Evolutionary conservation across 2,329 filamentous ascomycete species (phyloP), one percentile per base, ranked within the genome.

Genomic region (Sporothrix inflata): DNA sequence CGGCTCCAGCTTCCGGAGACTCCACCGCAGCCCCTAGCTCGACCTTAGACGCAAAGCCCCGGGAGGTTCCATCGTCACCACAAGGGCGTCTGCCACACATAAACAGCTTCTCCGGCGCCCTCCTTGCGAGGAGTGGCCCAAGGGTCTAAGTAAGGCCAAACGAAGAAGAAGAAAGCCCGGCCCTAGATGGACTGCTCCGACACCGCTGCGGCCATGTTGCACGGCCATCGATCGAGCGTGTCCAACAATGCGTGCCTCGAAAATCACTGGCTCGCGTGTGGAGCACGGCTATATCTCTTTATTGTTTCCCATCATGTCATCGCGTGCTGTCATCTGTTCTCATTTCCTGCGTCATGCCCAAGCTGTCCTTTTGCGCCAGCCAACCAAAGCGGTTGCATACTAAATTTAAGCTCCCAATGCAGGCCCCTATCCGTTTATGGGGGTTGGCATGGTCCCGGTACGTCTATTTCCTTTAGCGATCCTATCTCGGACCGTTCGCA

Each of bases 281-380:
- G 12, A 45, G 12, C n/a, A 14, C 24, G 38, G n/a, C 16, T 65
- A 8, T 45, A 42, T 65, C 40, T 65, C 7, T 65, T 40, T 65
- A 65, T 65, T 27, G 24, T 11, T 42, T 65, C 11, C n/a, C 38
- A 27, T 45, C 38, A 45, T 65, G 60, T 65, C 60, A 65, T 65
- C n/a, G 6, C 5, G 40, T 65, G 11, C 14, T 65, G 60, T 65
- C 38, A 42, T 45, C 7, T 65, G 55, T 30, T 55, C 11, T 30
- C 24, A 27, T 55, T 27, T 55, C 51, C 30, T 11, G 19, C 14
- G 11, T 40, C 19, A 38, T n/a, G 34, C 21, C 57, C 34, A 63
- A 45, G n/a, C n/a, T 7, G 45, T 45, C 38, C 60, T 16, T 16
- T 65, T 65, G 21, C 60, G 60, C 60, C 60, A 40, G 55, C 55